Percentiles rank a stretch among this genome's conserved stretches.
Evolutionary conservation across 2,329 filamentous ascomycete species (phyloP).

Genomic region (Calonectria multiphialidica): DNA sequence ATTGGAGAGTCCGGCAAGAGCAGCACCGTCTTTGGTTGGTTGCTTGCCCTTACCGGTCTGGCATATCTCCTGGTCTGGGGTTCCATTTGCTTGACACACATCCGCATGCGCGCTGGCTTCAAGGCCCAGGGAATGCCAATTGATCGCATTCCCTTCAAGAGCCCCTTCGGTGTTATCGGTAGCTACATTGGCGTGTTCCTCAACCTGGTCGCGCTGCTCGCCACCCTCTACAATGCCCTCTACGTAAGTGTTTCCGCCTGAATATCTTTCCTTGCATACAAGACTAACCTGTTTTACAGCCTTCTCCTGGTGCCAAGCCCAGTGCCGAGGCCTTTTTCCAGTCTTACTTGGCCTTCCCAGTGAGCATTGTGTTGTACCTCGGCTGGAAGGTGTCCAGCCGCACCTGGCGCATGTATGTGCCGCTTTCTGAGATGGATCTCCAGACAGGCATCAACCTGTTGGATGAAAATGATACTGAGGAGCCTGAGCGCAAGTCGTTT

Average conservation of each 20-base stretch:
- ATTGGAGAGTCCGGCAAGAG: constrained; percentile 58
- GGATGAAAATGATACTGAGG: constrained; percentile 81
- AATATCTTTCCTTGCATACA: background rate
- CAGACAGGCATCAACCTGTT: constrained; percentile 83
- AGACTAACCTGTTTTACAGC: background rate
- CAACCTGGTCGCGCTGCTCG: background rate
- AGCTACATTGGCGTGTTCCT: background rate
- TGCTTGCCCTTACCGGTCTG: constrained; percentile 71
- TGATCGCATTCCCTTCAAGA: constrained; percentile 81
- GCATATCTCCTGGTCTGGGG: constrained; percentile 73
- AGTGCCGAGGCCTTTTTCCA: constrained; percentile 77
- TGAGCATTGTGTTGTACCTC: constrained; percentile 75
- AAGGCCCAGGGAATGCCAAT: constrained; percentile 71
- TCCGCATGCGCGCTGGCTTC: constrained; percentile 74
- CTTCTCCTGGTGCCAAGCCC: constrained; percentile 77
- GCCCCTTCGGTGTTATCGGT: constrained; percentile 80
- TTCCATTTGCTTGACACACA: constrained; percentile 70
- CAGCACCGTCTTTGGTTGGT: constrained; percentile 69
- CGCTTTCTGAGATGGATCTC: constrained; percentile 82
- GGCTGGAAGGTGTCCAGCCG: constrained; percentile 80
- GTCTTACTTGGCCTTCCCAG: constrained; percentile 75
- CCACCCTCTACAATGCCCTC: background rate
- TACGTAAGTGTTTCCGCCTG: background rate
- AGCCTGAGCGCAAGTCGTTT: constrained; percentile 59
- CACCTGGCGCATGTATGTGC: constrained; percentile 70